Percentiles rank a stretch among this genome's conserved stretches.
phyloP scores from a whole-genome alignment of 192 early-diverging fungal species.

The Backusella circina region DNA sequence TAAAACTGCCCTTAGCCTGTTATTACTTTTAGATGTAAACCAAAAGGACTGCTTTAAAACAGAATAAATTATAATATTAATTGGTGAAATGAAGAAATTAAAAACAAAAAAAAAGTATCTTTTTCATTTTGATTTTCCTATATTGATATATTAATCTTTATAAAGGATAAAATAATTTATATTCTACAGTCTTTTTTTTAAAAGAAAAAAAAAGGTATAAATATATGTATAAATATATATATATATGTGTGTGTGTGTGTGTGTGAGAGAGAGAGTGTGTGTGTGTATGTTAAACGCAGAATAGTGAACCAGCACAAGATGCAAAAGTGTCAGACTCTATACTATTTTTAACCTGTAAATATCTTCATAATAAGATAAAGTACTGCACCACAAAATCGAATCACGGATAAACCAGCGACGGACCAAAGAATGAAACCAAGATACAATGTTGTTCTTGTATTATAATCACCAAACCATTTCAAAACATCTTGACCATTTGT shows the following conservation, averaged over 20 bases:
- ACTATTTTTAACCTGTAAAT: slow-evolving; percentile 38
- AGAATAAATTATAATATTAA: neutral
- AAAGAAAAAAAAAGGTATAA: neutral
- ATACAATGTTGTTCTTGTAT: slow-evolving; percentile 39
- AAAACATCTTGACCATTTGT: slow-evolving; percentile 44
- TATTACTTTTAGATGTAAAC: neutral
- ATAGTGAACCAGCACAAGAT: neutral
- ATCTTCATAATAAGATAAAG: slow-evolving; percentile 66
- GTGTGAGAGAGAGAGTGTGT: too few relatives aligned
- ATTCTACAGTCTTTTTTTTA: neutral
- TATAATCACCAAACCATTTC: slow-evolving; percentile 31
- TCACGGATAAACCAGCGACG: slow-evolving; percentile 59
- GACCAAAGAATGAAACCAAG: slow-evolving; percentile 77
- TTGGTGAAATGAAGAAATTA: neutral
- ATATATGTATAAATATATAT: neutral
- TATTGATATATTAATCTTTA: neutral
- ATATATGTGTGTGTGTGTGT: neutral
- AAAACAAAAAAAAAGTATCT: neutral
- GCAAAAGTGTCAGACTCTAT: neutral
- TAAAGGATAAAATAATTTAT: neutral
- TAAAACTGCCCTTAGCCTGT: neutral
- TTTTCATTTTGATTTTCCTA: neutral
- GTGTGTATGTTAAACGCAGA: neutral
- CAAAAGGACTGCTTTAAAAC: neutral
- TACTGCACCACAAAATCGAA: slow-evolving; percentile 66